These are phyloP conservation scores for Carex arenaria DNA, from an alignment of 202 grass and related monocot species.

Conservation along the genomic window DNA sequence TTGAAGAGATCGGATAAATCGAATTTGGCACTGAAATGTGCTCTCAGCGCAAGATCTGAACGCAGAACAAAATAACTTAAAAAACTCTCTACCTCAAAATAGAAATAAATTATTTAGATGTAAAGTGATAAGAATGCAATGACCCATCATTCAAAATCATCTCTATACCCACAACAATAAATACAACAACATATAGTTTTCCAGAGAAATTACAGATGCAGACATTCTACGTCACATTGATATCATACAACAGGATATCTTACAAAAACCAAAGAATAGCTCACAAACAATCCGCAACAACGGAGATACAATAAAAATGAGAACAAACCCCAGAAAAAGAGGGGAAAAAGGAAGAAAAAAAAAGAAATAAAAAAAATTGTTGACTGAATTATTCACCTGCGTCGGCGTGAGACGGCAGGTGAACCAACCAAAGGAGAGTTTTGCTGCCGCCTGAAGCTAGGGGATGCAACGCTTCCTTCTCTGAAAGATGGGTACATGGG, in stretches of 20 bases:
- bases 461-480: constrained; percentile 42
- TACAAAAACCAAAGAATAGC: constrained; percentile 28
- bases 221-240: constrained; percentile 14
- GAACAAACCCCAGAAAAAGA: not conserved
- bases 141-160: not conserved
- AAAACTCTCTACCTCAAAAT: not conserved
- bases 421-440: constrained; percentile 24
- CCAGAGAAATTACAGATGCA: not conserved
- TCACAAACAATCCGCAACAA: constrained; percentile 5
- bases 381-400: constrained; percentile 39
- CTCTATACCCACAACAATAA: constrained; percentile 17
- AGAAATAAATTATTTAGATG: not conserved
- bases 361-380: not conserved
- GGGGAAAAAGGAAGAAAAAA: not conserved
- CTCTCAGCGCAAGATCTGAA: too few species aligned
- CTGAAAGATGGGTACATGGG: constrained; percentile 21
- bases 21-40: too few species aligned
- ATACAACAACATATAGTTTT: constrained; percentile 24
- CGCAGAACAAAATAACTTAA: not conserved
- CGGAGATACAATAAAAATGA: constrained; percentile 4
- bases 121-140: not conserved
- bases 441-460: constrained; percentile 73
- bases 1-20: too few species aligned
- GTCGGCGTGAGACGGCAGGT: constrained; percentile 54
- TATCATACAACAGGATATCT: constrained; percentile 28